phyloP scores from a whole-genome alignment of 805 yeast genomes.

The Candida chilensis region DNA sequence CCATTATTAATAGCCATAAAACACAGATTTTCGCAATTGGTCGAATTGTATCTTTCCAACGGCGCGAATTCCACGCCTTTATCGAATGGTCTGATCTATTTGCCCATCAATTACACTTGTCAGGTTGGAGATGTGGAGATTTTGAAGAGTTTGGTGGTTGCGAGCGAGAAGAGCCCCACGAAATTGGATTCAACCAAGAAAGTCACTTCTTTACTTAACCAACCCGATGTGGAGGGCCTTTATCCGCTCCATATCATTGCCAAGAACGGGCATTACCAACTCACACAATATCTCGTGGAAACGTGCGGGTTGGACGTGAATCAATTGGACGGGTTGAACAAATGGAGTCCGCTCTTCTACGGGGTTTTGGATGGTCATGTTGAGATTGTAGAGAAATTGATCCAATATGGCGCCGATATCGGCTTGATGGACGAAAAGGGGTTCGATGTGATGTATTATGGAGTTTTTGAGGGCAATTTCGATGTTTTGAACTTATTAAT shows the following conservation, averaged over 20 bases:
- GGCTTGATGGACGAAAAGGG: conserved; percentile 70
- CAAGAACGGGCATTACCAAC: conserved; percentile 64
- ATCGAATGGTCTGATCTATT: too few relatives aligned
- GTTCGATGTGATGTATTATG: conserved; percentile 73
- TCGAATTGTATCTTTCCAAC: too few relatives aligned
- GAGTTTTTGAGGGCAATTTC: conserved; percentile 91
- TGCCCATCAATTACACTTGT: conserved; percentile 83
- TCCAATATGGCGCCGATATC: conserved; percentile 66
- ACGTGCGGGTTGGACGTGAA: conserved; percentile 69
- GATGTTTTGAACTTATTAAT: conserved; percentile 66
- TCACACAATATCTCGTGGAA: conserved; percentile 60
- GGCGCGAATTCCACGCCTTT: too few relatives aligned
- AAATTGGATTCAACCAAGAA: too few relatives aligned
- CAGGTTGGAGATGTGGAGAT: conserved; percentile 70
- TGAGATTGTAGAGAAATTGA: conserved; percentile 57
- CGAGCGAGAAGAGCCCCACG: conserved; percentile 7
- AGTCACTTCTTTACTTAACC: too few relatives aligned
- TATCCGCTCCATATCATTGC: conserved; percentile 86
- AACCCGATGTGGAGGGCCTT: conserved; percentile 80
- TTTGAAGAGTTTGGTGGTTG: conserved; percentile 47
- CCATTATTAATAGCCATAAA: conserved; percentile 77
- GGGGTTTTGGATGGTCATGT: conserved; percentile 82
- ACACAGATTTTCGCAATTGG: too few relatives aligned
- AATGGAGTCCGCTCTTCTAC: conserved; percentile 92
- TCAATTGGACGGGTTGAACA: conserved; percentile 73